Evolutionary conservation across 176 grass and related monocot genomes (phyloP).

Genomic region (Ampelocalamus luodianensis): DNA sequence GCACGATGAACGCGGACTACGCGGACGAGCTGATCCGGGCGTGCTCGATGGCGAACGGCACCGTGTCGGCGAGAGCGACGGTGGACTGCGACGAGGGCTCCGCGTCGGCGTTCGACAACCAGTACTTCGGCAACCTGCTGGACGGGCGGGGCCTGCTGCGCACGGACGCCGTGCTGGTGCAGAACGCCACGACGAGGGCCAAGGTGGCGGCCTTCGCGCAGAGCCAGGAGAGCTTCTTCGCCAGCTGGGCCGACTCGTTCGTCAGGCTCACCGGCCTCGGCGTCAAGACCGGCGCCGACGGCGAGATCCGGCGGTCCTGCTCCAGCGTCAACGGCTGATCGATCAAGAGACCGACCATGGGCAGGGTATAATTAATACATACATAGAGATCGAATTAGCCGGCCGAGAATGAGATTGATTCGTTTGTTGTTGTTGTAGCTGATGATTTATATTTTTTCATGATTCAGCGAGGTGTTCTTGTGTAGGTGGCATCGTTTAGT

Average conservation of each 20-base stretch:
- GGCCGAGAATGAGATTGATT: constrained; percentile 20
- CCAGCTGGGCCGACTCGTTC: constrained; percentile 77
- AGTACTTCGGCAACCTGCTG: constrained; percentile 82
- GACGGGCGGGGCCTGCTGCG: constrained; percentile 68
- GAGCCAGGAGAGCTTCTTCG: constrained; percentile 77
- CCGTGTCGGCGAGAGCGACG: constrained; percentile 15
- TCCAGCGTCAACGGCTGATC: constrained; percentile 63
- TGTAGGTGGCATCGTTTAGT: neutral
- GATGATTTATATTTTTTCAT: neutral
- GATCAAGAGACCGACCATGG: neutral
- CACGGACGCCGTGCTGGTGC: constrained; percentile 76
- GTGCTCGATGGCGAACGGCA: constrained; percentile 56
- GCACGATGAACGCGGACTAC: constrained; percentile 71
- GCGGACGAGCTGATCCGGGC: constrained; percentile 62
- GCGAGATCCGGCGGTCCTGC: constrained; percentile 77
- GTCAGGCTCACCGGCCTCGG: constrained; percentile 62
- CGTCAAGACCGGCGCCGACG: constrained; percentile 72
- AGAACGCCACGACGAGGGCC: constrained; percentile 61
- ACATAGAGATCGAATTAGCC: constrained; percentile 3
- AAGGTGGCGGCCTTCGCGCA: constrained; percentile 60
- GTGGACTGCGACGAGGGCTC: constrained; percentile 79
- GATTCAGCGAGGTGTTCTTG: neutral
- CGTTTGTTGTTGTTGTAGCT: constrained; percentile 19
- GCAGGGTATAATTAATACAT: neutral
- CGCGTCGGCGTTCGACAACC: constrained; percentile 72